Evolutionary conservation across 805 yeast species (phyloP).

Genomic region (Suhomyces tanzawaensis): DNA sequence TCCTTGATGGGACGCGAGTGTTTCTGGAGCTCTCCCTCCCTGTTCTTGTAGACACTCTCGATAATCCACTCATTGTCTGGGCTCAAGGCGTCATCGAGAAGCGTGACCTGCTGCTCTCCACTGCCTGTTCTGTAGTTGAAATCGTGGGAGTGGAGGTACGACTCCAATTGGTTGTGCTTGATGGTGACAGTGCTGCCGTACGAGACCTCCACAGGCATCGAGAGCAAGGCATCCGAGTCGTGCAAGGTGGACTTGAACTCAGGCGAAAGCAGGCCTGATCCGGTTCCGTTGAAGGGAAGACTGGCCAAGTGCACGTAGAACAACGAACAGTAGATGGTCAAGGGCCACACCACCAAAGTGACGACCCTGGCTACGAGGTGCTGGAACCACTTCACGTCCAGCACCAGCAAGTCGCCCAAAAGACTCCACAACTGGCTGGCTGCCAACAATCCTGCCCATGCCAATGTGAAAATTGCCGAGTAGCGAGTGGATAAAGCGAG

Average conservation of each 20-base stretch:
- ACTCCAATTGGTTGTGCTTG: slow-evolving; percentile 68
- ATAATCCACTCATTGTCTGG: slow-evolving; percentile 71
- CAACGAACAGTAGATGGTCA: slow-evolving; percentile 52
- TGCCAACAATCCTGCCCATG: slow-evolving; percentile 56
- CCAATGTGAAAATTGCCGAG: slow-evolving; percentile 65
- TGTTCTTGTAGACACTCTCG: slow-evolving; percentile 41
- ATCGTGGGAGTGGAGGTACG: slow-evolving; percentile 78
- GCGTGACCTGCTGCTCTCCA: slow-evolving; percentile 74
- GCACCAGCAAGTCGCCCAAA: slow-evolving; percentile 62
- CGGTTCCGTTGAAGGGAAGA: slow-evolving; percentile 51
- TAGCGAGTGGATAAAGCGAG: slow-evolving; percentile 60
- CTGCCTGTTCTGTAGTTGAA: slow-evolving; percentile 63
- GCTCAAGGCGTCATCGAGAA: slow-evolving; percentile 59
- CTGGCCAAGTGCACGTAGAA: slow-evolving; percentile 57
- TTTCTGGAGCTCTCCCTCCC: slow-evolving; percentile 39
- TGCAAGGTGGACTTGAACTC: slow-evolving; percentile 60
- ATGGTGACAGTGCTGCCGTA: slow-evolving; percentile 71
- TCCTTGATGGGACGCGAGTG: slow-evolving; percentile 41
- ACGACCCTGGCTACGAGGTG: slow-evolving; percentile 41
- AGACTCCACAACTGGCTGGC: slow-evolving; percentile 60
- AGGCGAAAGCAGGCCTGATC: slow-evolving; percentile 62
- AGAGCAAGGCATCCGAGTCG: slow-evolving; percentile 34
- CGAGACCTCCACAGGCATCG: slow-evolving; percentile 61
- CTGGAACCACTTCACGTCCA: slow-evolving; percentile 33
- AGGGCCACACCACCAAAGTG: slow-evolving; percentile 53